A percentile compares a stretch with the other conserved stretches of the same genome.
These are phyloP conservation scores for Malus hybrid DNA, from an alignment of 331 rosid genomes.

Conservation along the genomic window DNA sequence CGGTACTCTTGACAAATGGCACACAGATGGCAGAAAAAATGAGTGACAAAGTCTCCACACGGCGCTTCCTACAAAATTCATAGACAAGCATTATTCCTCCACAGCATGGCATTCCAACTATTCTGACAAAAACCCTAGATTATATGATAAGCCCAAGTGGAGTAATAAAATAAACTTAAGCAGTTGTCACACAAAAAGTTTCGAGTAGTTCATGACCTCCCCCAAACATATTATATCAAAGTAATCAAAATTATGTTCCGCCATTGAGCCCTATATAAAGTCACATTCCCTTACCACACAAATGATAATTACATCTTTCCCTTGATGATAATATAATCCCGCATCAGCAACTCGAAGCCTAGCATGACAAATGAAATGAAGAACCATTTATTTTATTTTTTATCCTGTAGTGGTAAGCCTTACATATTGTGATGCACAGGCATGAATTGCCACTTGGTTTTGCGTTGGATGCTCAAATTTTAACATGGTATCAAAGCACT, in stretches of 20 bases:
- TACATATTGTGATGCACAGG: background rate
- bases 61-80: constrained; percentile 70
- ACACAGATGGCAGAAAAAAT: constrained; percentile 79
- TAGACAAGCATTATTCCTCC: background rate
- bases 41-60: constrained; percentile 87
- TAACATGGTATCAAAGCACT: background rate
- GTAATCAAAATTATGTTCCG: background rate
- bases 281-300: background rate
- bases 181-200: background rate
- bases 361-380: background rate
- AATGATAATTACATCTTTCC: background rate
- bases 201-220: background rate
- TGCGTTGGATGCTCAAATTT: background rate
- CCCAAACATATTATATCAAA: background rate
- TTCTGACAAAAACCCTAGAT: too few relatives aligned
- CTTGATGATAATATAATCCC: background rate
- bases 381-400: background rate
- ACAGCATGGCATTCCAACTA: too few relatives aligned
- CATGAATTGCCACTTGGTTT: background rate
- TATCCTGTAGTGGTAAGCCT: background rate
- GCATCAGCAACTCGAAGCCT: background rate
- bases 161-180: background rate
- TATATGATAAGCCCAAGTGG: constrained; percentile 7
- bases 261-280: background rate
- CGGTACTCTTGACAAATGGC: constrained; percentile 95